phyloP scores from a whole-genome alignment of 2,329 filamentous ascomycete genomes.

The Colletotrichum lindemuthianum region DNA sequence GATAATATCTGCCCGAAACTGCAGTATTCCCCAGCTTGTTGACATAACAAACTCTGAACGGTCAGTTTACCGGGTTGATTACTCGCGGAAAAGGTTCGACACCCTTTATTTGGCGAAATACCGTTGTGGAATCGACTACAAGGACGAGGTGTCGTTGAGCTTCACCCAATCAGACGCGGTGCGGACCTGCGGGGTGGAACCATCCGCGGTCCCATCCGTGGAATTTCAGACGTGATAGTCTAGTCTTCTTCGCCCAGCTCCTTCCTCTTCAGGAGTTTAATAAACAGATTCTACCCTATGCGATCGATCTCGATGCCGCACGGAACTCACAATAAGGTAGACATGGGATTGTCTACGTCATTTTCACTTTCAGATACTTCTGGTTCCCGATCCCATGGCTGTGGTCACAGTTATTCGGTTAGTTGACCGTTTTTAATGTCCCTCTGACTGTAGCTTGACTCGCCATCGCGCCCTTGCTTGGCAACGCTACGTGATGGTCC shows the following conservation, averaged over 20 bases:
- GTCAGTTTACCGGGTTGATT: no score
- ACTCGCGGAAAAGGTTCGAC: no score
- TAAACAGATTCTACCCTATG: neutral
- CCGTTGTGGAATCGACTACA: neutral
- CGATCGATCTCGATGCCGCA: neutral
- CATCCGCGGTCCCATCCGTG: slow-evolving; percentile 21
- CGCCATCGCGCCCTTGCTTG: no score
- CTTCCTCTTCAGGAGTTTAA: neutral
- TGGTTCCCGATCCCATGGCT: neutral
- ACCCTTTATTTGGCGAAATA: neutral
- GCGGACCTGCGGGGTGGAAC: slow-evolving; percentile 20
- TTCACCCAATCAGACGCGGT: neutral
- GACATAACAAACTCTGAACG: no score
- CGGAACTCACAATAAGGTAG: neutral
- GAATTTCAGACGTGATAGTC: neutral
- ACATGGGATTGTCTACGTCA: neutral
- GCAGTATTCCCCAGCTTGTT: no score
- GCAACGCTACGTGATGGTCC: no score
- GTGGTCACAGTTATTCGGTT: neutral
- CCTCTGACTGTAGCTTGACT: no score
- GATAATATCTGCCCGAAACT: no score
- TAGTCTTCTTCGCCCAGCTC: neutral
- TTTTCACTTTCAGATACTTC: neutral
- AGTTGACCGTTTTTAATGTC: no score
- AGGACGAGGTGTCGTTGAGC: slow-evolving; percentile 1